Evolutionary conservation across 2,329 filamentous ascomycete species (phyloP), one percentile per base, ranked within the genome.

Genomic region (Colletotrichum tropicicola): DNA sequence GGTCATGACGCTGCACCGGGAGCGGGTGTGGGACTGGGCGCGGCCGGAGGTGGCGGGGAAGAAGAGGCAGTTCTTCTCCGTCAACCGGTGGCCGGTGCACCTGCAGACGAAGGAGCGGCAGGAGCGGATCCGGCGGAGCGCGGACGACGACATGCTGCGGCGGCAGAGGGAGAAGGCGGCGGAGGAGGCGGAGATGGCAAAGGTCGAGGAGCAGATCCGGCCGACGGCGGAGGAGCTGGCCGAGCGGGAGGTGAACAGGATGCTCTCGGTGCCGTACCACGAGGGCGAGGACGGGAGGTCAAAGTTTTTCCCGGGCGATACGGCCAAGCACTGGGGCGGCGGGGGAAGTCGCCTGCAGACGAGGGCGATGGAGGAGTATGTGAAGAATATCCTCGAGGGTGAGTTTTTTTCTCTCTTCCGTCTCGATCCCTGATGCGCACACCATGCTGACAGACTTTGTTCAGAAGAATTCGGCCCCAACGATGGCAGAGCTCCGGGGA

Each of bases 211-310:
- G 51, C 27, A 48, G 35, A 41, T n/a, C 5, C 43, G 7, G 37
- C 61, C 51, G n/a, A 56, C 49, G 35, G 8, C 12, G 12, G 52
- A 35, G 15, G 57, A 62, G 17, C 19, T 10, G 7, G 35, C n/a
- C 12, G 23, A 27, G 48, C 12, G 23, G 30, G 25, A 52, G 47
- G 17, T 48, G 13, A 39, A 48, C n/a, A 19, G 37, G 19, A 37
- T 91, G 70, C 75, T 81, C 58, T 90, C 86, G 2, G 82, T 83
- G 9, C 86, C 81, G 2, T 60, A 60, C 25, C 56, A 67, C 17
- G 57, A 59, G 37, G 41, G 9, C 2, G 19, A 41, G 32, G 61
- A 61, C 13, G 15, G 32, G 47, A 63, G 21, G 27, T 65, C 17
- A 43, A 65, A 17, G 54, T 75, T 75, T 32, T 53, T 66, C 70